A percentile compares a stretch with the other conserved stretches of the same genome.
Conservation (phyloP, 768 basidiomycete species). For the Fomitopsis pulvina region DNA sequence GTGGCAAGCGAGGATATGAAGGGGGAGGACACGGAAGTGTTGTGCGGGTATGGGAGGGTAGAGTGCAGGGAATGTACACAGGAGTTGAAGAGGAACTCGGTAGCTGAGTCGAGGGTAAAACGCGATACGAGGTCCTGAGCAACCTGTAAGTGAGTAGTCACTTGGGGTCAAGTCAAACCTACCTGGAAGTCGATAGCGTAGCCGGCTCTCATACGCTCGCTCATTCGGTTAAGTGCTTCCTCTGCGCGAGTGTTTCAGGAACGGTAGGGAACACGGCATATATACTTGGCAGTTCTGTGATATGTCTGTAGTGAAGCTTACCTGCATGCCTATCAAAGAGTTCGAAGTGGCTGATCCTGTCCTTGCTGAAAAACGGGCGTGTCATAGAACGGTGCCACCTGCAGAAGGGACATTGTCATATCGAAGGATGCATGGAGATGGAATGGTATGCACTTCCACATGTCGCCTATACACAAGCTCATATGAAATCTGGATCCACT, state of each 20-base stretch:
- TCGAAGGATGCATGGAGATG: background rate
- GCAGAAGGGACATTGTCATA: background rate
- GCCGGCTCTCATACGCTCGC: constrained; percentile 19
- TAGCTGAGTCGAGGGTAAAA: constrained; percentile 47
- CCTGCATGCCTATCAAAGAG: constrained; percentile 33
- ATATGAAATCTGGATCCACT: background rate
- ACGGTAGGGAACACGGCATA: background rate
- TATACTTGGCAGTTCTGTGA: background rate
- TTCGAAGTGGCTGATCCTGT: constrained; percentile 29
- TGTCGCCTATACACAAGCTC: constrained; percentile 13
- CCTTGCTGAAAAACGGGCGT: constrained; percentile 30
- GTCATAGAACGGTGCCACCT: constrained; percentile 30
- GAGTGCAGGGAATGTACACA: constrained; percentile 33
- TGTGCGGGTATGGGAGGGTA: constrained; percentile 32
- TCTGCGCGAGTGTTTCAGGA: constrained; percentile 1
- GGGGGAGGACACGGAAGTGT: constrained; percentile 9
- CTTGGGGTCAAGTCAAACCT: background rate
- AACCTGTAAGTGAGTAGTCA: background rate
- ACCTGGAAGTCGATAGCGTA: constrained; percentile 27
- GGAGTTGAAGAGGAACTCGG: constrained; percentile 45
- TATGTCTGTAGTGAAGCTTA: background rate
- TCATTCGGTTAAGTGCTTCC: constrained; percentile 21
- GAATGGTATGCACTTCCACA: constrained; percentile 21
- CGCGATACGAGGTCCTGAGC: constrained; percentile 37
- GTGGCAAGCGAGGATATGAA: constrained; percentile 25